A percentile compares a stretch with the other conserved stretches of the same genome.
phyloP scores from a whole-genome alignment of 441 rosid species.

The Breynia disticha region DNA sequence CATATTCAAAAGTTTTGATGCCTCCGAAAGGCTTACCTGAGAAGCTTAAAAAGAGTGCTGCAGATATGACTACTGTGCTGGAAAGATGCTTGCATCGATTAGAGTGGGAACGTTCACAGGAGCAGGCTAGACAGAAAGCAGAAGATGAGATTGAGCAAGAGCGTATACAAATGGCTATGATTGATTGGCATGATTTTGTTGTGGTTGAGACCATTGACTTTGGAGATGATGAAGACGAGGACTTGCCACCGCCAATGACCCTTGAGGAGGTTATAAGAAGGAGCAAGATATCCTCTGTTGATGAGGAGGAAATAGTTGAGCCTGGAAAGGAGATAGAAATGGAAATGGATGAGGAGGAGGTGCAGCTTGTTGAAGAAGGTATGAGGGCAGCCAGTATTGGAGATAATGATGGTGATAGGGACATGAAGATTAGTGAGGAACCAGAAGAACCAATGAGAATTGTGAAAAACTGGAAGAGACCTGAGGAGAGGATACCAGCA shows the following conservation, averaged over 20 bases:
- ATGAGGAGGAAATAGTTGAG: slow-evolving; percentile 70
- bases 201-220: slow-evolving; percentile 87
- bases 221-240: slow-evolving; percentile 94
- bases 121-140: slow-evolving; percentile 88
- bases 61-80: slow-evolving; percentile 77
- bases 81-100: slow-evolving; percentile 85
- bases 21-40: slow-evolving; percentile 74
- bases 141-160: slow-evolving; percentile 97
- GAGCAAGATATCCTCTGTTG: slow-evolving; percentile 65
- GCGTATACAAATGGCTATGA: slow-evolving; percentile 91
- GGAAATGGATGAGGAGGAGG: slow-evolving; percentile 99
- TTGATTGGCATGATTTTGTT: slow-evolving; percentile 97
- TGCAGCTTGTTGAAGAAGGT: slow-evolving; percentile 93
- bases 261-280: slow-evolving; percentile 87
- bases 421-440: slow-evolving; percentile 39
- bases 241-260: slow-evolving; percentile 85
- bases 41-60: slow-evolving; percentile 50
- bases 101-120: slow-evolving; percentile 93
- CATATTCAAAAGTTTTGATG: slow-evolving; percentile 82
- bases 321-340: slow-evolving; percentile 91
- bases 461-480: slow-evolving; percentile 97
- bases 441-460: slow-evolving; percentile 88
- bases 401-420: slow-evolving; percentile 41
- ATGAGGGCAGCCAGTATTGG: slow-evolving; percentile 70
- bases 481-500: slow-evolving; percentile 79